A percentile compares a stretch with the other conserved stretches of the same genome.
These are phyloP conservation scores for Penstemon barbatus DNA, from an alignment of 257 asterid genomes.

Conservation along the genomic window DNA sequence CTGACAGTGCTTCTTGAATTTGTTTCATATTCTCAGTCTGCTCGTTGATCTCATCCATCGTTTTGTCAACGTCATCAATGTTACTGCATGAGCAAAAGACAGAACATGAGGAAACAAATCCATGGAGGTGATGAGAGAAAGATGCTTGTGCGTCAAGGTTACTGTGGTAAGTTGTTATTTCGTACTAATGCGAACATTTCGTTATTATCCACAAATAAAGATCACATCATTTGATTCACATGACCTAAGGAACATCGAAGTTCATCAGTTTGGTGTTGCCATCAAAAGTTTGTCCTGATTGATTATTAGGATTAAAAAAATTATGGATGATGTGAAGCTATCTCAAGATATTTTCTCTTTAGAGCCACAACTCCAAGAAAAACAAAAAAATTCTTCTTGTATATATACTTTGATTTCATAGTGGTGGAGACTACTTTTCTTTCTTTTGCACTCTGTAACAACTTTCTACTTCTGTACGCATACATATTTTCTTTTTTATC, in stretches of 20 bases:
- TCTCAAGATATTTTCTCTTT: not conserved
- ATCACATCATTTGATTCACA: not conserved
- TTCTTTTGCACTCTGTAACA: not conserved
- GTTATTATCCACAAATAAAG: not conserved
- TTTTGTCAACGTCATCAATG: slow-evolving; percentile 82
- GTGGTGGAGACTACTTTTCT: not conserved
- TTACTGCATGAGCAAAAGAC: slow-evolving; percentile 43
- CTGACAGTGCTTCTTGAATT: slow-evolving; percentile 72
- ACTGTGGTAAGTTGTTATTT: slow-evolving; percentile 1
- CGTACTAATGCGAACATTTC: not conserved
- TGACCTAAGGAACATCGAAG: not conserved
- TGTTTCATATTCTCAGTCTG: slow-evolving; percentile 84
- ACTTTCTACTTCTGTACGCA: slow-evolving; percentile 4
- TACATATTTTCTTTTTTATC: not conserved
- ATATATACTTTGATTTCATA: not conserved
- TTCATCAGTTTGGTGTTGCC: slow-evolving; percentile 18
- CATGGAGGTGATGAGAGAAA: not conserved
- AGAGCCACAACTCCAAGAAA: not conserved
- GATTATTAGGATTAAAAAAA: not conserved
- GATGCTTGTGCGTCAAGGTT: not conserved
- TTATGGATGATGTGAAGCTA: slow-evolving; percentile 1
- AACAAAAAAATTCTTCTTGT: not conserved
- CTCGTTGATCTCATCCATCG: slow-evolving; percentile 91
- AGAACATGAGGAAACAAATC: slow-evolving; percentile 23
- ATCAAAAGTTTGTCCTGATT: not conserved